Base-by-base conservation (phyloP, 805 yeast genomes). In the Ogataea philodendri region DNA sequence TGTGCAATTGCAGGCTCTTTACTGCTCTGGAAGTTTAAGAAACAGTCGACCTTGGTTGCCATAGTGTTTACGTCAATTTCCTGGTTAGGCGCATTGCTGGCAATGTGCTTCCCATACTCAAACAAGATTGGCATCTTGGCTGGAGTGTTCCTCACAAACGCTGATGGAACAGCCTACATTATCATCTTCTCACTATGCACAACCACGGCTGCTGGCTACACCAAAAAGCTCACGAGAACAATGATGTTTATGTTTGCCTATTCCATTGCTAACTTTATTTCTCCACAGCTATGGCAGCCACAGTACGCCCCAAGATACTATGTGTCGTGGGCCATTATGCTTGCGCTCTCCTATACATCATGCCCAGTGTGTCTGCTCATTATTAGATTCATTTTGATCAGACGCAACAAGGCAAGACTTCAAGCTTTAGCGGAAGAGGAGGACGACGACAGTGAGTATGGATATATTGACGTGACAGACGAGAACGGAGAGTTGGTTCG, bases 321-420 rank as follows among this genome's bases (percentile, higher is more conserved):
- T 20, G 66, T 70, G 5, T 72, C 76, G 4, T 69, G 82, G 82
- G 59, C 68, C 34, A 76, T 74, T 8, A 81, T 75, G 47, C 70
- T 76, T 32, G 76, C 73, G 7, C 44, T 72, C 9, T 65, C 74
- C 8, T 76, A 70, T 48, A 56, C 62, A 23, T 19, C 59, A 7
- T 71, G 79, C 1, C 80, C 81, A 3, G 27, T 60, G 4, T 20
- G 72, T 13, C 60, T 71, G 5, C 31, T 69, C 3, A 57, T 69
- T 2, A 70, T 71, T 21, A 62, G 75, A 61, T 60, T 37, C 37
- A 63, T 77, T 23, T 54, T 78, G 32, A 56, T 49, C 16, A 60
- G 51, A 38, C 66, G 82, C 51, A 78, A 78, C 43, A 65, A 77
- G 50, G 26, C 55, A 26, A 45, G 44, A 28, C 30, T 21, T n/a